Evolutionary conservation across 495 filamentous ascomycete species (phyloP).

Genomic region (Hypoxylon rickii): DNA sequence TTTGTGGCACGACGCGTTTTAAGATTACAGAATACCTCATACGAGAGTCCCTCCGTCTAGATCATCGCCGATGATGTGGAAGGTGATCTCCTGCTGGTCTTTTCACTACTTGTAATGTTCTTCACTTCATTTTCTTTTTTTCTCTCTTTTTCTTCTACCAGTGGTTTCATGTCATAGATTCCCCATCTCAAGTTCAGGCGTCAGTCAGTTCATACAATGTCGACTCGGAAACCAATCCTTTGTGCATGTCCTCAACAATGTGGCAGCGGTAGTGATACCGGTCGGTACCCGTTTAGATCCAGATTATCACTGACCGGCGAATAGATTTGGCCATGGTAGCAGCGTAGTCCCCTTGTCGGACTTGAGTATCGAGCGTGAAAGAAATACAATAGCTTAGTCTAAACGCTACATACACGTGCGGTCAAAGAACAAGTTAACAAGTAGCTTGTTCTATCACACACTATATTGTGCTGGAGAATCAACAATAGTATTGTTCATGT

Average conservation of each 20-base stretch:
- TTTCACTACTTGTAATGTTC: slow-evolving; percentile 46
- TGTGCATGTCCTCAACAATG: slow-evolving; percentile 14
- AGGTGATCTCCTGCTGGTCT: slow-evolving; percentile 38
- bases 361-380: too few relatives aligned
- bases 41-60: slow-evolving; percentile 24
- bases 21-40: slow-evolving; percentile 27
- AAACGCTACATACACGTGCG: too few relatives aligned
- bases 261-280: too few relatives aligned
- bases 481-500: too few relatives aligned
- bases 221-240: slow-evolving; percentile 11
- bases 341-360: too few relatives aligned
- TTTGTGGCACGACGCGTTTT: slow-evolving; percentile 30
- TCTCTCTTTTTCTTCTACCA: slow-evolving; percentile 31
- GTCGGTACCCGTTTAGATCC: too few relatives aligned
- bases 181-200: slow-evolving; percentile 41
- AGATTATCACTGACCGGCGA: too few relatives aligned
- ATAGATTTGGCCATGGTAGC: too few relatives aligned
- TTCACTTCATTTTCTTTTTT: slow-evolving; percentile 36
- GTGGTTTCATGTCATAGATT: slow-evolving; percentile 44
- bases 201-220: slow-evolving; percentile 35
- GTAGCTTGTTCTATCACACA: too few relatives aligned
- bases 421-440: too few relatives aligned
- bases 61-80: slow-evolving; percentile 35
- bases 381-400: too few relatives aligned
- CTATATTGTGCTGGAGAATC: too few relatives aligned